Base-by-base conservation (phyloP, 306 rosid genomes). In the cucumber (Cucumis sativus) region DNA sequence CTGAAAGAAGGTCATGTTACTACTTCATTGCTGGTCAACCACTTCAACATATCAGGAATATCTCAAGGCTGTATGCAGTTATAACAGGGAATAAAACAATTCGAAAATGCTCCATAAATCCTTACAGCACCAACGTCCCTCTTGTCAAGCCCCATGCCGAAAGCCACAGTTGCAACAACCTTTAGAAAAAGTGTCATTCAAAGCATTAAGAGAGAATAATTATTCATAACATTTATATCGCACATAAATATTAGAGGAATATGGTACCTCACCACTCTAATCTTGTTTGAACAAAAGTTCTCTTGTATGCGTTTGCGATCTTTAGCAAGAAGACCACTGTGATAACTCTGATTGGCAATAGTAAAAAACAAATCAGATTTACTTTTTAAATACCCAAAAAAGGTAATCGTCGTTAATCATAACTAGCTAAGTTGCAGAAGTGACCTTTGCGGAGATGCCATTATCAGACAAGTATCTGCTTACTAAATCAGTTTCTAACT, bases 151-250 rank as follows among this genome's bases (percentile, higher is more conserved):
- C 98, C 98, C 98, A 95, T 95, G 82, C 98, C 98, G 83, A 95
- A 95, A 58, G 98, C 97, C 85, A 95, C 96, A 75, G 98, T 95
- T 80, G 98, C 98, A 80, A 95, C 97, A 81, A 95, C 96, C 97
- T 92, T 49, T 81, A 80, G 82, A 83, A 83, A 75, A 71, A 67
- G 28, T 58, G 80, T 62, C 60, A 71, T 72, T 80, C 35, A 86
- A 59, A 65, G 47, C 69, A 79, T 74, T 74, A 51, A 57, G 49
- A 61, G 74, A 78, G 79, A 81, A 73, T 78, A 37, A 33, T 72
- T 69, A 28, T 78, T 47, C 69, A 39, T 70, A 52, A 74, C 39
- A 12, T 75, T 80, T 15, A 45, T 43, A 71, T 60, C 17, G 4
- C 23, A 55, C 16, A 75, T 33, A 80, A 23, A 8, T 51, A 56